Conservation (phyloP, 2,329 filamentous ascomycete genomes). For the Chaetomiaceae sp. region DNA sequence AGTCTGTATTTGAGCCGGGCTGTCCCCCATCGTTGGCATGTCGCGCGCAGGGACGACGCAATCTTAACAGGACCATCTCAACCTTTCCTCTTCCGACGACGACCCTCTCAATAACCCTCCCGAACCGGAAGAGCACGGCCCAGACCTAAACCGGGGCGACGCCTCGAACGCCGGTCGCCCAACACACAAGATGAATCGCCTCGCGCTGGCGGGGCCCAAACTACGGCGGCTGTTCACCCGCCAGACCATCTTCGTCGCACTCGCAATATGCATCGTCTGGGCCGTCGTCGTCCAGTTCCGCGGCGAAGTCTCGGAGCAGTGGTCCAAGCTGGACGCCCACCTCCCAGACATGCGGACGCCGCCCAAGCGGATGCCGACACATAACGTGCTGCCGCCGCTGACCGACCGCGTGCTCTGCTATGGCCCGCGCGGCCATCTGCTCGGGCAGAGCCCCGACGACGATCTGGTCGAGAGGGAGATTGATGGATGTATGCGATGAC, state of each 20-base stretch:
- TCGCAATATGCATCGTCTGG: slow-evolving; percentile 18
- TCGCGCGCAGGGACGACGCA: slow-evolving; percentile 1
- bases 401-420: slow-evolving; percentile 24
- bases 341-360: slow-evolving; percentile 7
- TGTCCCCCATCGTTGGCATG: too few species aligned
- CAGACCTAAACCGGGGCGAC: slow-evolving; percentile 8
- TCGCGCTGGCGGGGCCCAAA: slow-evolving; percentile 14
- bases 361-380: slow-evolving; percentile 23
- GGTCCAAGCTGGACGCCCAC: slow-evolving; percentile 10
- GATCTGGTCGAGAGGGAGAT: slow-evolving; percentile 23
- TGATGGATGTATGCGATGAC: slow-evolving; percentile 20
- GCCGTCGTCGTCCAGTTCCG: slow-evolving; percentile 15
- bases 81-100: neutral
- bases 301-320: slow-evolving; percentile 12
- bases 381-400: slow-evolving; percentile 23
- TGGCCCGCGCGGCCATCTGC: slow-evolving; percentile 27
- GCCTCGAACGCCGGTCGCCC: neutral
- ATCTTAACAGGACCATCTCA: neutral
- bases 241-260: slow-evolving; percentile 15
- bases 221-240: slow-evolving; percentile 17
- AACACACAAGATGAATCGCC: slow-evolving; percentile 14
- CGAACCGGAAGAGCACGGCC: slow-evolving; percentile 5
- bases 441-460: slow-evolving; percentile 28
- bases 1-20: too few species aligned
- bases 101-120: neutral